Conservation (phyloP, 2,329 filamentous ascomycete genomes). For the Neofusicoccum cordaticola region DNA sequence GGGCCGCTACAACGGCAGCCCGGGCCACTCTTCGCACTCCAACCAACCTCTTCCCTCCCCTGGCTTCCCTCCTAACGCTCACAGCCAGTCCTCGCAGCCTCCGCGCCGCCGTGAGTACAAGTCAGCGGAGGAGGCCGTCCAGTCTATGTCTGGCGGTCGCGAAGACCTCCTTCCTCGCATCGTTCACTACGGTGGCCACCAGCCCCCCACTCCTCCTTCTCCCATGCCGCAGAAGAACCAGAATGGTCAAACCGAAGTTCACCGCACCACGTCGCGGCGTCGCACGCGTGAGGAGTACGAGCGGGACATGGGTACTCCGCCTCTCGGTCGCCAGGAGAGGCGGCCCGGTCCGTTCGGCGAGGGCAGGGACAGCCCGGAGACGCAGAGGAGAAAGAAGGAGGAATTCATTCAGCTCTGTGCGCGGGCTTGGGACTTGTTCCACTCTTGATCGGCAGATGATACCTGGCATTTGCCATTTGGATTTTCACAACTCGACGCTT, state of each 20-base stretch:
- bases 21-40: conserved; percentile 60
- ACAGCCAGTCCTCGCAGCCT: conserved; percentile 45
- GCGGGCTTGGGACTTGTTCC: conserved; percentile 94
- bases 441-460: conserved; percentile 59
- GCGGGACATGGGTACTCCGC: conserved; percentile 78
- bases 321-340: conserved; percentile 63
- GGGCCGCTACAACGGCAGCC: conserved; percentile 59
- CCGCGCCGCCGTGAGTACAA: conserved; percentile 78
- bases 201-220: conserved; percentile 87
- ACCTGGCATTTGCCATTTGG: background rate
- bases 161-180: conserved; percentile 89
- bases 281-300: conserved; percentile 89
- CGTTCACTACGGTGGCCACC: conserved; percentile 91
- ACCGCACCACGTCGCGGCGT: conserved; percentile 62
- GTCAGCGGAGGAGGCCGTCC: conserved; percentile 92
- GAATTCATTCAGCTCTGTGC: conserved; percentile 86
- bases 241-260: conserved; percentile 26
- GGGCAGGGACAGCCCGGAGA: conserved; percentile 79
- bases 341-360: conserved; percentile 68
- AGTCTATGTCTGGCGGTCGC: conserved; percentile 83
- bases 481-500: background rate
- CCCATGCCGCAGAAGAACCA: conserved; percentile 55
- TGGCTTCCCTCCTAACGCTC: conserved; percentile 59
- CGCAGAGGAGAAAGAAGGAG: conserved; percentile 81
- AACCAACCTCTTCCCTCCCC: conserved; percentile 75